Conservation (phyloP, 2,329 filamentous ascomycete genomes). For the Diplodia corticola region DNA sequence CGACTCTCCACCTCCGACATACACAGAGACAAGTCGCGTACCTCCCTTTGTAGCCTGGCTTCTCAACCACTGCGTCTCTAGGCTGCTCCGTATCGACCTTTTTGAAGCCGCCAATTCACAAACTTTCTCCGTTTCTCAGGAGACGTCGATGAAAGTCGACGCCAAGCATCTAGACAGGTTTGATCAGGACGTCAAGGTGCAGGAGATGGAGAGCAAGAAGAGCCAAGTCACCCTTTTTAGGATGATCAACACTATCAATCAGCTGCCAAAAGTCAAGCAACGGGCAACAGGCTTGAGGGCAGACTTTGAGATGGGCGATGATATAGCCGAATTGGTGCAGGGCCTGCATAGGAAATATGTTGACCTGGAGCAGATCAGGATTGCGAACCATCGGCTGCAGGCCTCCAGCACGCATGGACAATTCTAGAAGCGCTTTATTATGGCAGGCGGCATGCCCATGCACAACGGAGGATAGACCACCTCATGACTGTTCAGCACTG, state of each 20-base stretch:
- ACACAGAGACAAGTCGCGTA: neutral
- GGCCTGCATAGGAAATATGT: neutral
- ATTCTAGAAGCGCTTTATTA: neutral
- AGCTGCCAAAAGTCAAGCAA: neutral
- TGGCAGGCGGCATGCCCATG: neutral
- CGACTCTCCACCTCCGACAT: neutral
- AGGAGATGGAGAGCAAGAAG: neutral
- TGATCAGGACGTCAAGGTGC: neutral
- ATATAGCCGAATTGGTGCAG: neutral
- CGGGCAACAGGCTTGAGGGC: neutral
- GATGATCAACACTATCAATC: neutral
- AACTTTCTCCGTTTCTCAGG: neutral
- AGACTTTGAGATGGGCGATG: neutral
- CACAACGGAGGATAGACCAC: neutral
- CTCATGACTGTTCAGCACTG: neutral
- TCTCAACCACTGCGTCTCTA: neutral
- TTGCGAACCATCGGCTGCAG: neutral
- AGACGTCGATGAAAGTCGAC: neutral
- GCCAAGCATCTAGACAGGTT: neutral
- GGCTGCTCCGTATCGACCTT: neutral
- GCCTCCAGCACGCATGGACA: neutral
- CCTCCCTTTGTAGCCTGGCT: no score
- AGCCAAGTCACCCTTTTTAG: neutral
- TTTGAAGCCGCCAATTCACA: neutral
- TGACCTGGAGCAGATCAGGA: neutral